Conservation (phyloP, 805 yeast genomes). For the Suhomyces sp. region DNA sequence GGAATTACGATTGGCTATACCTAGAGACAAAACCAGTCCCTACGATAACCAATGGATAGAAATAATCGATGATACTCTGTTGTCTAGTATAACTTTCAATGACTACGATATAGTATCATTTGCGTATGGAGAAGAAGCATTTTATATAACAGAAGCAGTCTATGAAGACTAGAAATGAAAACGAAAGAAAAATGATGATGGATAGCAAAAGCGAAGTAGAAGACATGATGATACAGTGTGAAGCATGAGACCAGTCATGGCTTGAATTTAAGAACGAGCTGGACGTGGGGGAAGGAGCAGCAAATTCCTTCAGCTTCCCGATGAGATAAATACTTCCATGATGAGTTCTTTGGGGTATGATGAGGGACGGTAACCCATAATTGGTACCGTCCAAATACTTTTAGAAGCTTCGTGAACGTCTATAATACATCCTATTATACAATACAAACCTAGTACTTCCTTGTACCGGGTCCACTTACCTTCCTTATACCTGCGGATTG, state of each 20-base stretch:
- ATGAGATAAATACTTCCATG: too few relatives aligned
- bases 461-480: slow-evolving; percentile 17
- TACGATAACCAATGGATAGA: slow-evolving; percentile 38
- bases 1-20: slow-evolving; percentile 41
- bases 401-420: too few relatives aligned
- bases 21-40: slow-evolving; percentile 36
- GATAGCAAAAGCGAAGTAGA: slow-evolving; percentile 1
- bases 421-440: too few relatives aligned
- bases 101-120: slow-evolving; percentile 47
- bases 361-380: too few relatives aligned
- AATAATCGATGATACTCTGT: slow-evolving; percentile 23
- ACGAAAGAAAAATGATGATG: slow-evolving; percentile 3
- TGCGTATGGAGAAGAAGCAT: slow-evolving; percentile 35
- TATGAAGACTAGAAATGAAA: slow-evolving; percentile 26
- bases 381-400: too few relatives aligned
- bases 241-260: too few relatives aligned
- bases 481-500: slow-evolving; percentile 22
- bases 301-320: too few relatives aligned
- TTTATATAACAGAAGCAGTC: slow-evolving; percentile 33
- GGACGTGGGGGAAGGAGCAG: too few relatives aligned
- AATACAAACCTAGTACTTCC: slow-evolving; percentile 5
- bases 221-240: too few relatives aligned
- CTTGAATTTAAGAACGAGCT: too few relatives aligned
- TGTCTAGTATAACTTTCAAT: slow-evolving; percentile 29
- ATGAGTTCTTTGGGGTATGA: too few relatives aligned